These are phyloP conservation scores for Kitagawia praeruptora DNA, from an alignment of 129 eudicot genomes.

Conservation along the genomic window DNA sequence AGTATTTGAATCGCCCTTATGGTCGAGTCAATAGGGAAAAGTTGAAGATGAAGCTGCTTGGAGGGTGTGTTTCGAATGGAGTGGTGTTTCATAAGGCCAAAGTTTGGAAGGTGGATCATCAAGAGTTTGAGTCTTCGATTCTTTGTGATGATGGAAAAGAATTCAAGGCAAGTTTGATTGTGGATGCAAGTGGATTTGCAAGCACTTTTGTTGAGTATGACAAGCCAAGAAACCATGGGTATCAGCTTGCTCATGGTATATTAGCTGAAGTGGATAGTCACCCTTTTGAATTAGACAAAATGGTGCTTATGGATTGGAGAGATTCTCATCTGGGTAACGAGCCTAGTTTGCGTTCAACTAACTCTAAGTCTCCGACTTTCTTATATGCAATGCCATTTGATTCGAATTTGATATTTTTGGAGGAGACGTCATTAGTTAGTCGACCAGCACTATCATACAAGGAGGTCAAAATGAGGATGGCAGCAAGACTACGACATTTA, in stretches of 20 bases:
- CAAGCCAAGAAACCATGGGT: slow-evolving; percentile 75
- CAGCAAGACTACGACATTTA: slow-evolving; percentile 64
- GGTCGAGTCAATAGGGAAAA: slow-evolving; percentile 46
- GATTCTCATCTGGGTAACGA: slow-evolving; percentile 80
- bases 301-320: slow-evolving; percentile 87
- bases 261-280: slow-evolving; percentile 66
- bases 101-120: slow-evolving; percentile 59
- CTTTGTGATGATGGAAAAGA: slow-evolving; percentile 67
- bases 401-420: slow-evolving; percentile 55
- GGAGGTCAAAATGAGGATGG: slow-evolving; percentile 63
- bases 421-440: slow-evolving; percentile 73
- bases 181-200: slow-evolving; percentile 76
- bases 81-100: slow-evolving; percentile 67
- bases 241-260: slow-evolving; percentile 80
- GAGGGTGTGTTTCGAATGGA: slow-evolving; percentile 45
- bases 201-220: slow-evolving; percentile 62
- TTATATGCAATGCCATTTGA: slow-evolving; percentile 78
- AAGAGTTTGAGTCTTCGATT: slow-evolving; percentile 60
- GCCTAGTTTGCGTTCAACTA: slow-evolving; percentile 44
- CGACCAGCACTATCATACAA: slow-evolving; percentile 53
- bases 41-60: slow-evolving; percentile 47
- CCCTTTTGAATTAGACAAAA: slow-evolving; percentile 76
- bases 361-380: slow-evolving; percentile 52
- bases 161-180: slow-evolving; percentile 52
- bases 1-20: slow-evolving; percentile 59